Conservation (phyloP, 2,329 filamentous ascomycete species). For the Xylaria sp. region DNA sequence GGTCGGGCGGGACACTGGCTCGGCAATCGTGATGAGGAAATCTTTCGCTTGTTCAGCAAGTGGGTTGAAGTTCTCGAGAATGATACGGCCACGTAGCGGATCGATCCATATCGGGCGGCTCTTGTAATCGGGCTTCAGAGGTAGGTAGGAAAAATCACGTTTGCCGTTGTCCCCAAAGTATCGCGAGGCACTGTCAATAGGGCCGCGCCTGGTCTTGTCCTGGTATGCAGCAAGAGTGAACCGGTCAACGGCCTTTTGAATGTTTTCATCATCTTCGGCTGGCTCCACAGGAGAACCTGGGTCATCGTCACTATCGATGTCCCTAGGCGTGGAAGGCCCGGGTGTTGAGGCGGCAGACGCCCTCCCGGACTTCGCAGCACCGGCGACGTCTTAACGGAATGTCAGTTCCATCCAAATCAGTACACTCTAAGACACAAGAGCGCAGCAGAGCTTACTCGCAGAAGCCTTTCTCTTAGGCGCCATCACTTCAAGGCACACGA, state of each 20-base stretch:
- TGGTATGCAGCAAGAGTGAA: slow-evolving; percentile 67
- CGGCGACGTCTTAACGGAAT: slow-evolving; percentile 57
- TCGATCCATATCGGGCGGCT: slow-evolving; percentile 96
- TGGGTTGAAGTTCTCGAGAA: slow-evolving; percentile 93
- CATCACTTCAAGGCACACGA: slow-evolving; percentile 58
- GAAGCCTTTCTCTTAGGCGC: slow-evolving; percentile 77
- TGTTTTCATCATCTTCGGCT: slow-evolving; percentile 64
- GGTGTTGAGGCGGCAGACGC: slow-evolving; percentile 70
- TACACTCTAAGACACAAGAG: slow-evolving; percentile 18
- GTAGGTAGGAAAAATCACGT: slow-evolving; percentile 81
- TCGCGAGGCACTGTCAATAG: slow-evolving; percentile 56
- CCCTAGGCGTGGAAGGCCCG: slow-evolving; percentile 69
- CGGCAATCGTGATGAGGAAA: slow-evolving; percentile 94
- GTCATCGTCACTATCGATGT: slow-evolving; percentile 65
- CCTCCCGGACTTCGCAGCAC: slow-evolving; percentile 65
- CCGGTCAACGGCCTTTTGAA: slow-evolving; percentile 69
- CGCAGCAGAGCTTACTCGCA: slow-evolving; percentile 56
- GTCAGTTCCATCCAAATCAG: slow-evolving; percentile 43
- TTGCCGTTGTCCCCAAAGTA: slow-evolving; percentile 59
- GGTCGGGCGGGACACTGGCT: slow-evolving; percentile 88
- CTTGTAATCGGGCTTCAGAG: slow-evolving; percentile 87
- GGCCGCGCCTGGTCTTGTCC: slow-evolving; percentile 56
- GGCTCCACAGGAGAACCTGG: slow-evolving; percentile 53
- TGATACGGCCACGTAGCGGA: slow-evolving; percentile 84
- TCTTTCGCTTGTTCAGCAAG: slow-evolving; percentile 88